phyloP scores from a whole-genome alignment of 352 stramenopile genomes.

The Globisporangium viniferum region DNA sequence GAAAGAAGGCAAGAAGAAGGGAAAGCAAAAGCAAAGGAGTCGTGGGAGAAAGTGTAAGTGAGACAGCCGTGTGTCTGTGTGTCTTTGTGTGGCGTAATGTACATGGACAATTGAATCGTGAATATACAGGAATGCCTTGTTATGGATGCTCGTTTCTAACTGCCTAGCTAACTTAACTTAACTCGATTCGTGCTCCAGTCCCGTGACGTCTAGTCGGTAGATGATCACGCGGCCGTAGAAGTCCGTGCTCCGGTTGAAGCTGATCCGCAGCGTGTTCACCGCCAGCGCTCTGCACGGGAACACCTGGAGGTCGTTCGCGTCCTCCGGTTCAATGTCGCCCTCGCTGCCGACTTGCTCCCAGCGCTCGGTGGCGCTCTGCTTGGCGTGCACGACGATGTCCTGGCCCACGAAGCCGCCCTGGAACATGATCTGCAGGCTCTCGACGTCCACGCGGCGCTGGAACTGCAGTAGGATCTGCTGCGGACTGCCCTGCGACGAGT shows the following conservation, averaged over 20 bases:
- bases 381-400: constrained; percentile 44
- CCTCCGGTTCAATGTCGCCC: constrained; percentile 34
- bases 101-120: constrained; percentile 4
- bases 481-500: constrained; percentile 59
- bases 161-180: neutral
- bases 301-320: constrained; percentile 56
- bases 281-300: constrained; percentile 25
- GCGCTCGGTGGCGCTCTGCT: constrained; percentile 5
- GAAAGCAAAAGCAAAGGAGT: neutral
- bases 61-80: neutral
- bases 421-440: constrained; percentile 58
- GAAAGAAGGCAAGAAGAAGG: neutral
- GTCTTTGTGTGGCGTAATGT: constrained; percentile 7
- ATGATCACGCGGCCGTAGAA: constrained; percentile 75
- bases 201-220: constrained; percentile 49
- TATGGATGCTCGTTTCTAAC: neutral
- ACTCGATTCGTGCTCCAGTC: constrained; percentile 19
- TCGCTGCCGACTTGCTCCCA: constrained; percentile 23
- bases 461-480: constrained; percentile 67
- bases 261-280: constrained; percentile 43
- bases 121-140: neutral
- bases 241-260: constrained; percentile 60
- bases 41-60: neutral
- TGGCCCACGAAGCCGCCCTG: constrained; percentile 74
- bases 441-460: constrained; percentile 42